Evolutionary conservation across 805 yeast species (phyloP).

Genomic region (Ogataea dorogensis): DNA sequence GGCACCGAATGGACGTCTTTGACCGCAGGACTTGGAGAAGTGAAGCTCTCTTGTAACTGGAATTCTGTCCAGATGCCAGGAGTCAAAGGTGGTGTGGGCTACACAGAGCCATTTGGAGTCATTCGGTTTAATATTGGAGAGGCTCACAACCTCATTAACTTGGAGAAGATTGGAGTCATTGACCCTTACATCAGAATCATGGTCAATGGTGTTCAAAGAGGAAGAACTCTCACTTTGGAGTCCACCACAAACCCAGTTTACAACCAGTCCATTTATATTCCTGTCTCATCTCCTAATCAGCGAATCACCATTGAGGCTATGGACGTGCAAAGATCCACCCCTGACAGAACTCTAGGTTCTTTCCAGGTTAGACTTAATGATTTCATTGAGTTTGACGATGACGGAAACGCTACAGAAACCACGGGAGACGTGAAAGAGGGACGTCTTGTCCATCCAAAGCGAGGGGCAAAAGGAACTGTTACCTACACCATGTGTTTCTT

Average conservation of each 20-base stretch:
- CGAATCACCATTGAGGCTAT: conserved; percentile 81
- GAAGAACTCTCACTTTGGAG: conserved; percentile 69
- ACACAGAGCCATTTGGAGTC: conserved; percentile 93
- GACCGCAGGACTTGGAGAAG: conserved; percentile 66
- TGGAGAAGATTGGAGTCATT: conserved; percentile 85
- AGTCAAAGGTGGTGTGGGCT: conserved; percentile 71
- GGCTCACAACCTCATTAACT: conserved; percentile 75
- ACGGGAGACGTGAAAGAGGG: conserved; percentile 58
- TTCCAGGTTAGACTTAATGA: conserved; percentile 68
- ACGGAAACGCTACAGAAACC: conserved; percentile 56
- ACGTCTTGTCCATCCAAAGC: conserved; percentile 61
- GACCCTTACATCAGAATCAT: conserved; percentile 88
- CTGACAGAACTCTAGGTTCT: conserved; percentile 85
- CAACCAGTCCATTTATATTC: conserved; percentile 79
- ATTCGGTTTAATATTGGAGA: conserved; percentile 68
- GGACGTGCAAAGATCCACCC: conserved; percentile 80
- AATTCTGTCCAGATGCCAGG: conserved; percentile 76
- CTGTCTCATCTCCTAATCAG: conserved; percentile 82
- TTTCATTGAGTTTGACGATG: conserved; percentile 66
- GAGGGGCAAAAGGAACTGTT: conserved; percentile 81
- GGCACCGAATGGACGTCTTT: conserved; percentile 78
- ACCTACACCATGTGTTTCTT: conserved; percentile 76
- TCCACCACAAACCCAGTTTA: conserved; percentile 77
- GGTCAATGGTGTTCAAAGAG: conserved; percentile 72
- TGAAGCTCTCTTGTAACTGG: conserved; percentile 72